A percentile compares a stretch with the other conserved stretches of the same genome.
Evolutionary conservation across 2,329 filamentous ascomycete species (phyloP).

Genomic region (Onygenales sp.): DNA sequence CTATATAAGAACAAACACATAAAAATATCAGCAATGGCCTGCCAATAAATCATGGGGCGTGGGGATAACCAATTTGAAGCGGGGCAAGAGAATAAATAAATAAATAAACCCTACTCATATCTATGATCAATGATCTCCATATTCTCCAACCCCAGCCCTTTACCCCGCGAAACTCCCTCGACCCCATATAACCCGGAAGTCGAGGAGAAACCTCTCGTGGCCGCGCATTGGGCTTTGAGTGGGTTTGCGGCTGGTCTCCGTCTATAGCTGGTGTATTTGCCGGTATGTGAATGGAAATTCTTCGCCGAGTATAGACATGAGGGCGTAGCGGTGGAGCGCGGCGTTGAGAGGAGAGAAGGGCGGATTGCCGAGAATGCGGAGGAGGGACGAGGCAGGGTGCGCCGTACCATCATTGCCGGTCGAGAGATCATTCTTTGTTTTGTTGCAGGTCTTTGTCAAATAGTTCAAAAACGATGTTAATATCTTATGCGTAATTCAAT

Average conservation of each 20-base stretch:
- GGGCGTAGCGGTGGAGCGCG: background rate
- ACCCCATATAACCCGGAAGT: background rate
- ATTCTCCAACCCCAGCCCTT: background rate
- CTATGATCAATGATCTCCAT: constrained; percentile 13
- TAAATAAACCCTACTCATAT: constrained; percentile 11
- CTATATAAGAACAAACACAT: constrained; percentile 2
- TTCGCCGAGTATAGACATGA: background rate
- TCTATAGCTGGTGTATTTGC: background rate
- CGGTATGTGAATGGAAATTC: background rate
- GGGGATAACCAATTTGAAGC: too few species aligned
- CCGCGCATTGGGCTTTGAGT: background rate
- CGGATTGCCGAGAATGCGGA: background rate
- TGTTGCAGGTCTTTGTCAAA: background rate
- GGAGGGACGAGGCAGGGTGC: background rate
- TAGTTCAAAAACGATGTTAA: too few species aligned
- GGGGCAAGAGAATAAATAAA: too few species aligned
- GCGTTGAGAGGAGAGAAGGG: background rate
- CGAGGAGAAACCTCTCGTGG: background rate
- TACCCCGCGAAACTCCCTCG: constrained; percentile 1
- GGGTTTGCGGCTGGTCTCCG: background rate
- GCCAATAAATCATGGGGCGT: too few species aligned
- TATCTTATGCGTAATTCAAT: background rate
- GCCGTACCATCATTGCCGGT: background rate
- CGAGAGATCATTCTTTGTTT: background rate
- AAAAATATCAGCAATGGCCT: too few species aligned